These are phyloP conservation scores for Umbelopsis vinacea DNA, from an alignment of 192 early-diverging fungal genomes.

Conservation along the genomic window DNA sequence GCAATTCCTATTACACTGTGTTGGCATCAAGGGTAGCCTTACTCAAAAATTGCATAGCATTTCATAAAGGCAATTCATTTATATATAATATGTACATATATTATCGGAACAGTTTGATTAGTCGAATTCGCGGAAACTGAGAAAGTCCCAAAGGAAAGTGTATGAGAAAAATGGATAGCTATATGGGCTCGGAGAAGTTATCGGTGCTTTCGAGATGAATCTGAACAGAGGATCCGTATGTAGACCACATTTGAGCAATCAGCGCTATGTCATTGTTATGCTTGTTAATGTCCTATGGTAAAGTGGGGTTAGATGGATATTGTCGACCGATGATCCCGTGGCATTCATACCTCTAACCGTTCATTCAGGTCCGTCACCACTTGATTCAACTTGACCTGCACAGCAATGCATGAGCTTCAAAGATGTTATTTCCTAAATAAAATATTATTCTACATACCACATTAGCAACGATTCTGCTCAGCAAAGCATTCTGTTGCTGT, in stretches of 20 bases:
- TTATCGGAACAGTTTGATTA: background rate
- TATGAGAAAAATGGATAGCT: background rate
- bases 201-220: slow-evolving; percentile 45
- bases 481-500: slow-evolving; percentile 44
- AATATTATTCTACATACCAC: slow-evolving; percentile 32
- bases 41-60: too few species aligned
- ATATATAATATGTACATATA: too few species aligned
- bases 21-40: too few species aligned
- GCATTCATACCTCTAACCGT: slow-evolving; percentile 33
- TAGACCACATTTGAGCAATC: slow-evolving; percentile 45
- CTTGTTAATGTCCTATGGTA: slow-evolving; percentile 42
- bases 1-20: too few species aligned
- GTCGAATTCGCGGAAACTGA: background rate
- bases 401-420: background rate
- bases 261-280: slow-evolving; percentile 38
- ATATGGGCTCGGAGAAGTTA: slow-evolving; percentile 33
- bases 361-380: slow-evolving; percentile 42
- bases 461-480: slow-evolving; percentile 43
- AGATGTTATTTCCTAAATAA: background rate
- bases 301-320: background rate
- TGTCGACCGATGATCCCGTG: background rate
- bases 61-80: too few species aligned
- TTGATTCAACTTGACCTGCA: slow-evolving; percentile 43
- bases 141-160: background rate
- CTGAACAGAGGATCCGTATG: slow-evolving; percentile 40